Conservation (phyloP, 495 filamentous ascomycete species). For the Oleoguttula mirabilis region DNA sequence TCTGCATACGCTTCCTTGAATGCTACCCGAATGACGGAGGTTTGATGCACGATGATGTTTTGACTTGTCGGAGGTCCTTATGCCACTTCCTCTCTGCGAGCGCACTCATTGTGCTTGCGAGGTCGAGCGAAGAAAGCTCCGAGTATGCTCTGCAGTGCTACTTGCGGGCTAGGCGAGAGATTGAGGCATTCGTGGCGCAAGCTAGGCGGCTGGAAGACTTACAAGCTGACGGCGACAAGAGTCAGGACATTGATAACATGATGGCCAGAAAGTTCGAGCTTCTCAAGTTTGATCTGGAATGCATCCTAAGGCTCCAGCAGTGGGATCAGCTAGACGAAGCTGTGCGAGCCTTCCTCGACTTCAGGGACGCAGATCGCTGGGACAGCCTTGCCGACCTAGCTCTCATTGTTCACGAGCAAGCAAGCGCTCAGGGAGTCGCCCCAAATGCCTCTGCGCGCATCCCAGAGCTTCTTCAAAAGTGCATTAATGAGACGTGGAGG, state of each 20-base stretch:
- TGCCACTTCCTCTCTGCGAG: conserved; percentile 57
- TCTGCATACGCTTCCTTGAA: conserved; percentile 50
- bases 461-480: conserved; percentile 33
- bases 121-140: conserved; percentile 46
- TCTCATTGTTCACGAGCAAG: conserved; percentile 23
- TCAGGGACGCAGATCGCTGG: conserved; percentile 20
- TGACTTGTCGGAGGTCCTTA: conserved; percentile 48
- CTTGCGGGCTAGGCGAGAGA: conserved; percentile 41
- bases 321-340: conserved; percentile 56
- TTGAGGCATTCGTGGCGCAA: conserved; percentile 47
- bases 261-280: conserved; percentile 52
- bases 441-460: conserved; percentile 4
- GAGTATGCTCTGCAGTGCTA: conserved; percentile 48
- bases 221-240: too few relatives aligned
- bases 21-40: conserved; percentile 43
- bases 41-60: conserved; percentile 33
- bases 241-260: too few relatives aligned
- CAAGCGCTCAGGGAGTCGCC: conserved; percentile 6
- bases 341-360: conserved; percentile 38
- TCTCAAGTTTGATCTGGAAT: conserved; percentile 65
- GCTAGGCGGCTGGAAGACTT: too few relatives aligned
- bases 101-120: conserved; percentile 47
- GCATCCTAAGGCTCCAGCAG: conserved; percentile 48
- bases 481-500: conserved; percentile 51
- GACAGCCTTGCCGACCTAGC: conserved; percentile 30